Evolutionary conservation across 306 rosid genomes (phyloP).

Genomic region (Leucaena leucocephala): DNA sequence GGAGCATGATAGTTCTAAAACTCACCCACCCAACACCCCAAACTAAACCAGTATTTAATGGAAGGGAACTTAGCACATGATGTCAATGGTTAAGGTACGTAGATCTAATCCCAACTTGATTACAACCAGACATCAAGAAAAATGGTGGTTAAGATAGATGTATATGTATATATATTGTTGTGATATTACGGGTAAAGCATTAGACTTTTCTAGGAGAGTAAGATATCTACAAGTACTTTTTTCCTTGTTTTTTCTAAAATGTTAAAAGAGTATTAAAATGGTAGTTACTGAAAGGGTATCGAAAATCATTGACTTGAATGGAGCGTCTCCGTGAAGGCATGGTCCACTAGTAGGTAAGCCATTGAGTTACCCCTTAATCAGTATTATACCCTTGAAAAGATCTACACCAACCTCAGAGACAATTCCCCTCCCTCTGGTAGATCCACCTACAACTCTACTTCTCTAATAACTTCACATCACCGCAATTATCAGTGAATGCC

Average conservation of each 20-base stretch:
- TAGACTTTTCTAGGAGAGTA: conserved; percentile 4
- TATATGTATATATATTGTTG: background rate
- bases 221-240: background rate
- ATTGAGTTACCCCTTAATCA: conserved; percentile 21
- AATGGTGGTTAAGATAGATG: conserved; percentile 24
- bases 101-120: background rate
- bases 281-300: conserved; percentile 40
- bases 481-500: background rate
- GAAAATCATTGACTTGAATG: conserved; percentile 39
- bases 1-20: conserved; percentile 18
- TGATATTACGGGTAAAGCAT: conserved; percentile 18
- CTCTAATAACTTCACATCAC: conserved; percentile 4
- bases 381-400: conserved; percentile 16
- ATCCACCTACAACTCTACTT: conserved; percentile 15
- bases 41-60: background rate
- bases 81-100: background rate
- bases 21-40: conserved; percentile 5
- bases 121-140: background rate
- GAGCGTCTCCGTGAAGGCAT: conserved; percentile 31
- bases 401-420: background rate
- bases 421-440: background rate
- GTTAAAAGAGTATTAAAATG: background rate
- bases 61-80: conserved; percentile 26
- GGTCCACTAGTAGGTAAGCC: conserved; percentile 39
- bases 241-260: too few relatives aligned